phyloP scores from a whole-genome alignment of 2,329 filamentous ascomycete genomes.

The Colletotrichum falcatum region DNA sequence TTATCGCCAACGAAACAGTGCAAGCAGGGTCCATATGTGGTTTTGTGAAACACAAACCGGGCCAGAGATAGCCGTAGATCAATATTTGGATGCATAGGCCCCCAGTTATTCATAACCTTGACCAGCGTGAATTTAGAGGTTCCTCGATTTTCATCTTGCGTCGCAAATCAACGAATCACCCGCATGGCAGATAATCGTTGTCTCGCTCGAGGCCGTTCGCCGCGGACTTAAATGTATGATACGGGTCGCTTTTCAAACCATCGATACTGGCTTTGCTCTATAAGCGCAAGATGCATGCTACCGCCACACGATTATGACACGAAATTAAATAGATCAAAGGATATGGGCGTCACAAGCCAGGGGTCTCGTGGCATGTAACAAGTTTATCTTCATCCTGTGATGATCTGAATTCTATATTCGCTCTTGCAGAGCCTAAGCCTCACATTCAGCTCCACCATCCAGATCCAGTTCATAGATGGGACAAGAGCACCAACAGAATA shows the following conservation, averaged over 20 bases:
- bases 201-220: no score
- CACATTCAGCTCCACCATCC: not conserved
- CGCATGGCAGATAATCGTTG: not conserved
- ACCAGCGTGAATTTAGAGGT: not conserved
- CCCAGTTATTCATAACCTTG: not conserved
- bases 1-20: conserved; percentile 1
- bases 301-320: not conserved
- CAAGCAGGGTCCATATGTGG: conserved; percentile 2
- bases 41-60: conserved; percentile 1
- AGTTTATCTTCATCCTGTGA: not conserved
- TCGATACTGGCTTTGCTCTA: no score
- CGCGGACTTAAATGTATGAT: no score
- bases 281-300: not conserved
- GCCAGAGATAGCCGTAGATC: not conserved
- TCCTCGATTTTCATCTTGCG: conserved; percentile 9
- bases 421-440: not conserved
- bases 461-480: not conserved
- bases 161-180: not conserved
- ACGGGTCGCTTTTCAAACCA: not conserved
- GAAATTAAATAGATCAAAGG: not conserved
- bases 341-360: no score
- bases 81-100: not conserved
- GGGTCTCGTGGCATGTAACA: not conserved
- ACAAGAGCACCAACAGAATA: not conserved
- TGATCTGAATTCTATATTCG: no score